Conservation (phyloP, 129 eudicot species). For the Centella asiatica region DNA sequence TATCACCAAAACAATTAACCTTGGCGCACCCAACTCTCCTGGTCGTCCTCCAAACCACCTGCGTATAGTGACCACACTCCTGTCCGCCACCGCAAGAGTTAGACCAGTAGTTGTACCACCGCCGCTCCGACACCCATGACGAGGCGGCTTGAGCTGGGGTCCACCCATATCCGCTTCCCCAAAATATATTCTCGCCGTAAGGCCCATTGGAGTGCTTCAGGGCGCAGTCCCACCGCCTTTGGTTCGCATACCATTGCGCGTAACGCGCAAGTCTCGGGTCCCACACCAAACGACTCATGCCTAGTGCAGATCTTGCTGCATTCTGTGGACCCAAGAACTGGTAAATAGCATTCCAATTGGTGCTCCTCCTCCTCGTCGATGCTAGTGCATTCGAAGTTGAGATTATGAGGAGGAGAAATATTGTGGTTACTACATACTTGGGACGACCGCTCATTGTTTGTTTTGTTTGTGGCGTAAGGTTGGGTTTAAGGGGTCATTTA, state of each 20-base stretch:
- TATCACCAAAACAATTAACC: slow-evolving; percentile 31
- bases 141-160: slow-evolving; percentile 28
- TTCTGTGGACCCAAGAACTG: slow-evolving; percentile 7
- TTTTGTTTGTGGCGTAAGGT: background rate
- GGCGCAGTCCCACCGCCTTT: slow-evolving; percentile 35
- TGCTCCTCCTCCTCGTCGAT: no score
- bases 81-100: slow-evolving; percentile 33
- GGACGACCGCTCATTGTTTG: slow-evolving; percentile 1
- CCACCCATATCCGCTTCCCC: slow-evolving; percentile 49
- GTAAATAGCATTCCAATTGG: no score
- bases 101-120: slow-evolving; percentile 29
- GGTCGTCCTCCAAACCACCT: slow-evolving; percentile 34
- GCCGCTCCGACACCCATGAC: slow-evolving; percentile 30
- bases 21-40: slow-evolving; percentile 39
- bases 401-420: background rate
- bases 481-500: background rate
- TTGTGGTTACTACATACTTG: background rate
- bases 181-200: slow-evolving; percentile 43
- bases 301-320: slow-evolving; percentile 7
- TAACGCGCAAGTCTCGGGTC: slow-evolving; percentile 20
- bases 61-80: slow-evolving; percentile 45
- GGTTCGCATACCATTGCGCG: slow-evolving; percentile 36
- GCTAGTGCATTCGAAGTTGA: background rate
- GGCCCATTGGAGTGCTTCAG: slow-evolving; percentile 38
- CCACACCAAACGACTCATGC: slow-evolving; percentile 7